Evolutionary conservation across 1,284 basidiomycete genomes (phyloP).

Genomic region (Apiotrichum montevideense): DNA sequence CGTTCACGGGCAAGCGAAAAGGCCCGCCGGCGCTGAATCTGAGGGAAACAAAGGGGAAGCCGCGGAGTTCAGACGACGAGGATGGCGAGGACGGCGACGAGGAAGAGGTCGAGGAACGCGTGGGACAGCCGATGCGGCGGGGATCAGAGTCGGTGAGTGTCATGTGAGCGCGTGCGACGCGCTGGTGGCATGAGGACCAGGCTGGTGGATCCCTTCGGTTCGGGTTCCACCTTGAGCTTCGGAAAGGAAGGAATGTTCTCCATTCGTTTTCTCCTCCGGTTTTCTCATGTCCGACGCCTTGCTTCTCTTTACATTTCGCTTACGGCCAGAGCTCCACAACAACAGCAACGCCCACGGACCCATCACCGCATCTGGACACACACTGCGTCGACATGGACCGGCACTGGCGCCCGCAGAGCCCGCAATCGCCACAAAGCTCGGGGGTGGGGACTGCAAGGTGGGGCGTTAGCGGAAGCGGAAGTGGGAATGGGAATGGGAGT

Average conservation of each 20-base stretch:
- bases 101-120: neutral
- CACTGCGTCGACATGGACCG: neutral
- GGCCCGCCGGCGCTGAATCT: neutral
- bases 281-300: no score
- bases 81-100: neutral
- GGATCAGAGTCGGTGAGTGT: no score
- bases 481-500: neutral
- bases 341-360: neutral
- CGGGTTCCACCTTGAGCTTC: no score
- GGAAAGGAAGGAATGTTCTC: no score
- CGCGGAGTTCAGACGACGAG: neutral
- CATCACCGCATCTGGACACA: neutral
- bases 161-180: no score
- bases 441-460: neutral
- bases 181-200: no score
- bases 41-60: neutral
- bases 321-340: neutral
- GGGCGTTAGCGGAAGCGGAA: neutral
- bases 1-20: conserved; percentile 2
- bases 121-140: no score
- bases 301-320: no score
- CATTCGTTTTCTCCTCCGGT: no score
- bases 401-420: neutral
- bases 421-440: neutral
- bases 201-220: no score